Evolutionary conservation across 495 filamentous ascomycete genomes (phyloP).

Genomic region (Lichina pygmaea): DNA sequence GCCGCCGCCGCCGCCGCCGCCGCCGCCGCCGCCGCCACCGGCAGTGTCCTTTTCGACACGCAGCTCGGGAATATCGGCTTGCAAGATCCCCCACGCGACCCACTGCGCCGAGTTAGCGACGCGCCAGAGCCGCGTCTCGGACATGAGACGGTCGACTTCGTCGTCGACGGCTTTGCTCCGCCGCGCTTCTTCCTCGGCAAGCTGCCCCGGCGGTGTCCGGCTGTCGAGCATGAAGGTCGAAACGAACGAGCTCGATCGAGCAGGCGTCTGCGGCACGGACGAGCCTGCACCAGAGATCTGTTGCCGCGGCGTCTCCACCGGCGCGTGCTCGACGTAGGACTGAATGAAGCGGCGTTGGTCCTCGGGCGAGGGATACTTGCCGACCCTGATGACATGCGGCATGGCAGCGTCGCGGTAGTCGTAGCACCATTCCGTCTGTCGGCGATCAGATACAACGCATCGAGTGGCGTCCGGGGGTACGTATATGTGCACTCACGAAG

Average conservation of each 20-base stretch:
- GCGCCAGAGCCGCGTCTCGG: constrained; percentile 64
- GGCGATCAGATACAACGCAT: not conserved
- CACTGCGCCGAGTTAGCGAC: constrained; percentile 69
- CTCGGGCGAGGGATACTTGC: constrained; percentile 44
- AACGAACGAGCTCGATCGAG: constrained; percentile 13
- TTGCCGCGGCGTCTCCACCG: constrained; percentile 23
- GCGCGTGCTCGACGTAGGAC: constrained; percentile 62
- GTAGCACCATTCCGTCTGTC: constrained; percentile 77
- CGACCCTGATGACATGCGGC: constrained; percentile 39
- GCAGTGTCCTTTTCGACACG: not conserved
- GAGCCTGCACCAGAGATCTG: constrained; percentile 11
- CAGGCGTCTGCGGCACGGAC: constrained; percentile 5
- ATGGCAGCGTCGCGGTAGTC: constrained; percentile 56
- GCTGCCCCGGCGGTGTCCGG: constrained; percentile 23
- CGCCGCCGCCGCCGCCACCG: not conserved
- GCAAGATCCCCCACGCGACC: constrained; percentile 90
- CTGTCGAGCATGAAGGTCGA: constrained; percentile 45
- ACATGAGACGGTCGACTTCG: constrained; percentile 37
- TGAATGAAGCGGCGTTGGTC: constrained; percentile 66
- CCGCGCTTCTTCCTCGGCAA: constrained; percentile 25
- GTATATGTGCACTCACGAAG: constrained; percentile 29
- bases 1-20: not conserved
- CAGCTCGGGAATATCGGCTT: constrained; percentile 57
- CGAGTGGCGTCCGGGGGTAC: not conserved
- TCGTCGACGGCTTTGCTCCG: constrained; percentile 31